Evolutionary conservation across 2,329 filamentous ascomycete genomes (phyloP).

Genomic region (Nemania sp.): DNA sequence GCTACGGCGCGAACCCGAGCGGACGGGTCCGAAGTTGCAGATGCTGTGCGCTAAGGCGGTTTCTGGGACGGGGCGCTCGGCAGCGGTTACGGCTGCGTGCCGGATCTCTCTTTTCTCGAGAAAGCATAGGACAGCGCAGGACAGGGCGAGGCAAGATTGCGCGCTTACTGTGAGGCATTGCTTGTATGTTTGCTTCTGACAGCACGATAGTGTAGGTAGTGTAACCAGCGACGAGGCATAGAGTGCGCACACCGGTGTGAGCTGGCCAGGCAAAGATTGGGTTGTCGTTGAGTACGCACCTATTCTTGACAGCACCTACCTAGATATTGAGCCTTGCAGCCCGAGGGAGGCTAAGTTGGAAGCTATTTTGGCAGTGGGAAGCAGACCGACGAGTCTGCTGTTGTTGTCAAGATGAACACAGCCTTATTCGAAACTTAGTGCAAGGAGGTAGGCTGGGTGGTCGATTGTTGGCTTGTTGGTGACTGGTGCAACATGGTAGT

Average conservation of each 20-base stretch:
- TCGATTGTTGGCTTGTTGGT: constrained; percentile 12
- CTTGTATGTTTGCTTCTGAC: constrained; percentile 13
- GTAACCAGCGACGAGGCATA: background rate
- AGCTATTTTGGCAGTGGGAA: constrained; percentile 16
- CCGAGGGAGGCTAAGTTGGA: constrained; percentile 23
- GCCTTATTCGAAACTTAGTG: constrained; percentile 7
- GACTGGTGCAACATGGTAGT: constrained; percentile 13
- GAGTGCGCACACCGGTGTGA: constrained; percentile 9
- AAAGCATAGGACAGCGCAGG: too few relatives aligned
- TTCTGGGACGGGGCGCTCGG: constrained; percentile 22
- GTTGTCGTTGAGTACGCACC: constrained; percentile 20
- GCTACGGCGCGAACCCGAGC: constrained; percentile 29
- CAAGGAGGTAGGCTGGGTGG: constrained; percentile 5
- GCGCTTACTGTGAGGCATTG: constrained; percentile 18
- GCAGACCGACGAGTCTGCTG: background rate
- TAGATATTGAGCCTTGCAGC: constrained; percentile 23
- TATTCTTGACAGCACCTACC: background rate
- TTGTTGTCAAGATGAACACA: background rate
- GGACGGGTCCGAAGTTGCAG: constrained; percentile 22
- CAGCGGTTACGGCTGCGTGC: constrained; percentile 3
- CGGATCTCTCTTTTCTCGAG: constrained; percentile 11
- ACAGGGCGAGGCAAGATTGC: constrained; percentile 18
- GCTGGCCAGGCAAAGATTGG: constrained; percentile 29
- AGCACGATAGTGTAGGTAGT: background rate
- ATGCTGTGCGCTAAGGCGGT: constrained; percentile 36